Base-by-base conservation (phyloP, 148 eudicot species). In the Oxyria digyna region DNA sequence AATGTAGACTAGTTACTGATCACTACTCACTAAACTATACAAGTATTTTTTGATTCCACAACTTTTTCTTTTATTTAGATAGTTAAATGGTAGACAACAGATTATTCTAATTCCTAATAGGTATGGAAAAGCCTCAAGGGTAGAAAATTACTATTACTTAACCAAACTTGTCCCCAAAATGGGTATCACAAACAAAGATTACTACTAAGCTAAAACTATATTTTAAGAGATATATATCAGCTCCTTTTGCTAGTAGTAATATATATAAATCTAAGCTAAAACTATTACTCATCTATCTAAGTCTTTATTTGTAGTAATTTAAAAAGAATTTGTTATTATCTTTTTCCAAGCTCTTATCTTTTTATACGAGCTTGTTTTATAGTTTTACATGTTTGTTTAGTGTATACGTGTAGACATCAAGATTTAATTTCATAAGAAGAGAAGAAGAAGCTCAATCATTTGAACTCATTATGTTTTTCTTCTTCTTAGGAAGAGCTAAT, bases 121-220 rank as follows among this genome's bases (percentile, higher is more conserved):
- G 20, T 24, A 10, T 24, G 31, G 69, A 38, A 46, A 67, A 67
- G 69, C 69, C 69, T 67, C 42, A 27, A 49, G 46, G 18, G 20
- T 38, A 72, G 10, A 24, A 4, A 1, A 75, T 66, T 52, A n/a
- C n/a, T n/a, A 21, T 63, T 73, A 59, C 37, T 59, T 52, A 77
- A 63, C 73, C 37, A 23, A 42, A 29, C 64, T 77, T 73, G 80
- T 77, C 76, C 38, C 80, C 76, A 43, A 63, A 69, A 49, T 72
- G 79, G 76, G 43, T 77, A 75, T 73, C 76, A 73, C 40, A 42
- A 59, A 65, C 69, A 67, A 67, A 18, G 69, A 42, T 42, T 67
- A 67, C 46, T 23, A 21, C n/a, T 31, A 40, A 67, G 17, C 45
- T 37, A 63, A 3, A 41, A 29, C 20, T 13, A 18, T 65, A 67